Conservation (phyloP, 306 rosid genomes). For the Lablab purpureus region DNA sequence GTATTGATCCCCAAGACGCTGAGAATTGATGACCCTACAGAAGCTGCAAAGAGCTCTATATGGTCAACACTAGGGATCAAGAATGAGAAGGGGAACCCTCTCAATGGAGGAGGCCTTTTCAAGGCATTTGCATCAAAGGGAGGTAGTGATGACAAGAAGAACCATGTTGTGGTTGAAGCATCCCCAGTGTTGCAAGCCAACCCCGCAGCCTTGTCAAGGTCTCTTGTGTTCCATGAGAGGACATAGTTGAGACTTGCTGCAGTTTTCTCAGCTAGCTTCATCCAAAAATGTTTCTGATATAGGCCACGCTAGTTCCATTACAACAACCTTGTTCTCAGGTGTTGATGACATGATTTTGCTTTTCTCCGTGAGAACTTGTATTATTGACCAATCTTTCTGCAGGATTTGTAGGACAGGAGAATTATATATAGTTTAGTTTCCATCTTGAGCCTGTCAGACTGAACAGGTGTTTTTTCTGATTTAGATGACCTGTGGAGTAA, state of each 20-base stretch:
- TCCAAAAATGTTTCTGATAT: constrained; percentile 13
- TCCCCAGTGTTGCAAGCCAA: constrained; percentile 73
- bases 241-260: constrained; percentile 45
- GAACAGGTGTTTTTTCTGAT: constrained; percentile 48
- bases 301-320: constrained; percentile 26
- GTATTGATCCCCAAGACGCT: constrained; percentile 73
- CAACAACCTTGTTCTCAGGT: constrained; percentile 14
- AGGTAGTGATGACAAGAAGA: constrained; percentile 47
- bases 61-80: constrained; percentile 73
- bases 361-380: constrained; percentile 36
- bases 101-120: constrained; percentile 60
- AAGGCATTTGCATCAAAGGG: constrained; percentile 61
- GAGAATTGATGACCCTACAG: constrained; percentile 73
- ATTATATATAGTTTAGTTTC: constrained; percentile 36
- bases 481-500: constrained; percentile 48
- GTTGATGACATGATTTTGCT: constrained; percentile 7
- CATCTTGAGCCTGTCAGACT: constrained; percentile 38
- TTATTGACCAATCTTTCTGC: constrained; percentile 37
- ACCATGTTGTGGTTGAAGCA: constrained; percentile 48
- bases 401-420: constrained; percentile 43
- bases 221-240: constrained; percentile 73
- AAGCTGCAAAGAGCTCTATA: constrained; percentile 72
- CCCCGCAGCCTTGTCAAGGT: constrained; percentile 85
- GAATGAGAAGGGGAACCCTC: constrained; percentile 60
- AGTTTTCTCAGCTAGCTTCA: not conserved